Evolutionary conservation across 805 yeast species (phyloP), one percentile per base, ranked within the genome.

Genomic region (Barnettozyma sp.): DNA sequence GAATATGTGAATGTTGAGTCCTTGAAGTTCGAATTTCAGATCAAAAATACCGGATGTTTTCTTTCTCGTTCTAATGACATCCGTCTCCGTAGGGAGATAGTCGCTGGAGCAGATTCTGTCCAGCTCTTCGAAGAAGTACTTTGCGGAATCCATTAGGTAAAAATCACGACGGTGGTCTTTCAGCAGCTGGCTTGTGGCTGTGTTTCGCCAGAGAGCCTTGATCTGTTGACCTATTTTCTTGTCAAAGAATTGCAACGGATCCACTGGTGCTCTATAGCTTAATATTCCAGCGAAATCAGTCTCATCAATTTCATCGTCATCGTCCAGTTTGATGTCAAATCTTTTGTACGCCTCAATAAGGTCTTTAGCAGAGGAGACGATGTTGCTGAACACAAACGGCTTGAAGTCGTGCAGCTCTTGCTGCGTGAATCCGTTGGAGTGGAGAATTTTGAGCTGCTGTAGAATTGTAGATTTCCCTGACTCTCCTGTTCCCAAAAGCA

Each of bases 31-130:
- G 50, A 88, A 83, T 39, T 72, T 68, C 40, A 85, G 78, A 55
- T 87, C 96, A 49, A 79, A 84, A 16, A 88, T 84, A 59, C 97
- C 96, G 1, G 94, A 82, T 0, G 97, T 88, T 61, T 85, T 88
- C 55, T 85, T 82, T 63, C 97, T 76, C 12, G 95, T 85, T 43
- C 94, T 68, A 47, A 88, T 66, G 21, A 87, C 78, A 60, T 88
- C 97, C 24, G 78, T 73, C 19, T 75, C 79, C 14, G 72, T 70
- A 2, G 96, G 97, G 13, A 76, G 51, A 56, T 83, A 88, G 41
- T 70, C 69, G 3, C 70, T 66, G 6, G 62, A 52, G 3, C 78
- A 61, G 26, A 88, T 78, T 42, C 90, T 64, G 20, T 68, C 69
- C 30, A 85, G 54, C 46, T 79, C 76, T 14, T 77, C 71, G 47